These are phyloP conservation scores for Chrysopogon serrulatus DNA, from an alignment of 176 grass and related monocot genomes.

Conservation along the genomic window DNA sequence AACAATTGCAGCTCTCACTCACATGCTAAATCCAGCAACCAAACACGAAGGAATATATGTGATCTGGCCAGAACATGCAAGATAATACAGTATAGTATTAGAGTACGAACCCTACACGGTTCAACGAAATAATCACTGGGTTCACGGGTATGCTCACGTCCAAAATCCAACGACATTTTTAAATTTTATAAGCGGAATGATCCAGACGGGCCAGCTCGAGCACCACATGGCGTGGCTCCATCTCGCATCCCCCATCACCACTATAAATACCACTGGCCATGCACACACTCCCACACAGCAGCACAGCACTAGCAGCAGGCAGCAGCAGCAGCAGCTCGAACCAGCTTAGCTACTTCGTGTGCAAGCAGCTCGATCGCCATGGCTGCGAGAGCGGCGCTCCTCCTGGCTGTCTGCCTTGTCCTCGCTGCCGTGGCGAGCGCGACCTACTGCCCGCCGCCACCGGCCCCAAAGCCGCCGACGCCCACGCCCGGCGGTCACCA, in stretches of 20 bases:
- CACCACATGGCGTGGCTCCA: conserved; percentile 13
- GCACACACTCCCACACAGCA: background rate
- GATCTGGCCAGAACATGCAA: conserved; percentile 31
- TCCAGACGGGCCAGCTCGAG: conserved; percentile 9
- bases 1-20: background rate
- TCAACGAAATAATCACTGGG: background rate
- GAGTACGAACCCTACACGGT: background rate
- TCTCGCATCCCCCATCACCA: background rate
- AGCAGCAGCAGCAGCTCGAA: background rate
- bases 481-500: background rate
- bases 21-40: conserved; percentile 17
- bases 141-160: conserved; percentile 16
- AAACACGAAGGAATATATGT: conserved; percentile 14
- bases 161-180: conserved; percentile 14
- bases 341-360: background rate
- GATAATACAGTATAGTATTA: background rate
- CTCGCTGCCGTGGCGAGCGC: conserved; percentile 34
- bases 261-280: conserved; percentile 3
- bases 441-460: conserved; percentile 24
- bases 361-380: conserved; percentile 5
- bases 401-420: conserved; percentile 37
- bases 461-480: conserved; percentile 6
- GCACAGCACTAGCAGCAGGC: background rate
- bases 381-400: conserved; percentile 23
- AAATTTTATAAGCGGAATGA: background rate